Evolutionary conservation across 1,284 basidiomycete species (phyloP).

Genomic region (Earliella scabrosa): DNA sequence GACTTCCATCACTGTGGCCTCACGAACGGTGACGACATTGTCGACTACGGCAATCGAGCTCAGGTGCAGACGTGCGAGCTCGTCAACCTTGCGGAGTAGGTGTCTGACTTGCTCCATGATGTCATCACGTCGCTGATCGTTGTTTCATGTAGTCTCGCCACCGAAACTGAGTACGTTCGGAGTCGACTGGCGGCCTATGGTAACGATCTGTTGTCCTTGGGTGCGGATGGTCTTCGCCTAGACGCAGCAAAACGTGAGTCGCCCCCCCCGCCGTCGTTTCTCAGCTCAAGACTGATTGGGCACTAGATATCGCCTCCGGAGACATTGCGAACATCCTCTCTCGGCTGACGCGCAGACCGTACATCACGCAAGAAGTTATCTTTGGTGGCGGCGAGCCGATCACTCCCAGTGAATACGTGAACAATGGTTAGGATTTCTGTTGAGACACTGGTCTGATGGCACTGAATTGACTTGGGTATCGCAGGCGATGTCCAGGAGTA

Average conservation of each 20-base stretch:
- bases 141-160: slow-evolving; percentile 48
- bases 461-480: background rate
- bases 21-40: slow-evolving; percentile 55
- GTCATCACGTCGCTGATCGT: background rate
- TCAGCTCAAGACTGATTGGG: background rate
- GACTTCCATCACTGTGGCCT: slow-evolving; percentile 72
- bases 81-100: slow-evolving; percentile 60
- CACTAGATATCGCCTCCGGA: slow-evolving; percentile 52
- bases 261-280: background rate
- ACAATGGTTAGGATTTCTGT: slow-evolving; percentile 45
- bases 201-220: slow-evolving; percentile 65
- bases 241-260: slow-evolving; percentile 69
- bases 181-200: slow-evolving; percentile 55
- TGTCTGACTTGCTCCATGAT: background rate
- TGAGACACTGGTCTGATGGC: background rate
- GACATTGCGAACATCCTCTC: slow-evolving; percentile 60
- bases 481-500: slow-evolving; percentile 71
- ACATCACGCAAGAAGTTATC: slow-evolving; percentile 66
- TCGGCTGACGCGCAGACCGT: slow-evolving; percentile 45
- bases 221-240: slow-evolving; percentile 65
- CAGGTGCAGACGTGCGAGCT: slow-evolving; percentile 69
- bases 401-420: slow-evolving; percentile 56
- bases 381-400: slow-evolving; percentile 57
- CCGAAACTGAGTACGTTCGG: slow-evolving; percentile 64
- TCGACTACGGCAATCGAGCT: slow-evolving; percentile 52